Conservation (phyloP, 2,329 filamentous ascomycete species). For the Tetracladium maxilliforme region DNA sequence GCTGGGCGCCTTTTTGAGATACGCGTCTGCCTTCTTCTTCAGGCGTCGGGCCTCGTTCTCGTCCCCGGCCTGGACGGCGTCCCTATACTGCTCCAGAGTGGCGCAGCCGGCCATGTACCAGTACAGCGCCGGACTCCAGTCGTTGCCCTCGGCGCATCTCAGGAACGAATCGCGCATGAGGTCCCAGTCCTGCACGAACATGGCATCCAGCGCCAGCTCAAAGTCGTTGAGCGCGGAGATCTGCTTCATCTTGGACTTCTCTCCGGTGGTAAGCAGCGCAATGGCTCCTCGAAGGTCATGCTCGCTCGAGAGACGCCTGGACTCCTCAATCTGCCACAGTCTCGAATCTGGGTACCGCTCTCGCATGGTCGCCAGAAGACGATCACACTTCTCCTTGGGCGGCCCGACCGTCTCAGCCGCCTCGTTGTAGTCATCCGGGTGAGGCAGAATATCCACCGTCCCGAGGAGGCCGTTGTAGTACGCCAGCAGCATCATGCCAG, state of each 20-base stretch:
- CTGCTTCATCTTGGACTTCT: conserved; percentile 67
- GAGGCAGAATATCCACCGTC: conserved; percentile 75
- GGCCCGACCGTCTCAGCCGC: conserved; percentile 52
- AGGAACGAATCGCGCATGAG: conserved; percentile 63
- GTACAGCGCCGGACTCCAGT: conserved; percentile 83
- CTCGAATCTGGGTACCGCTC: conserved; percentile 64
- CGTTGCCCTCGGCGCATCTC: conserved; percentile 63
- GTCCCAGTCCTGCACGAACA: conserved; percentile 68
- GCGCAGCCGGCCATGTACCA: conserved; percentile 73
- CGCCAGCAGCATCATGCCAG: conserved; percentile 63
- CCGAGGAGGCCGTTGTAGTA: conserved; percentile 84
- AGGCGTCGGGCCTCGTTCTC: conserved; percentile 34
- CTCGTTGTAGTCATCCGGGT: conserved; percentile 33
- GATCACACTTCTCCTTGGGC: conserved; percentile 51
- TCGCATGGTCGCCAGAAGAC: conserved; percentile 61
- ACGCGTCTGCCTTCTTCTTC: conserved; percentile 51
- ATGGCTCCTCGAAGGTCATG: conserved; percentile 54
- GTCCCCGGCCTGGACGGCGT: conserved; percentile 27
- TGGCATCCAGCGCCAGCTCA: conserved; percentile 62
- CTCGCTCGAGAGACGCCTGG: conserved; percentile 56
- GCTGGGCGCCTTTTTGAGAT: conserved; percentile 56
- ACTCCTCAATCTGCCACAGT: conserved; percentile 82
- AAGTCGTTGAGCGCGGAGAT: conserved; percentile 76
- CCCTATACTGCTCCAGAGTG: conserved; percentile 70
- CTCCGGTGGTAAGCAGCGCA: conserved; percentile 41